Base-by-base conservation (phyloP, 179 eudicot genomes). In the Vitellaria paradoxa region DNA sequence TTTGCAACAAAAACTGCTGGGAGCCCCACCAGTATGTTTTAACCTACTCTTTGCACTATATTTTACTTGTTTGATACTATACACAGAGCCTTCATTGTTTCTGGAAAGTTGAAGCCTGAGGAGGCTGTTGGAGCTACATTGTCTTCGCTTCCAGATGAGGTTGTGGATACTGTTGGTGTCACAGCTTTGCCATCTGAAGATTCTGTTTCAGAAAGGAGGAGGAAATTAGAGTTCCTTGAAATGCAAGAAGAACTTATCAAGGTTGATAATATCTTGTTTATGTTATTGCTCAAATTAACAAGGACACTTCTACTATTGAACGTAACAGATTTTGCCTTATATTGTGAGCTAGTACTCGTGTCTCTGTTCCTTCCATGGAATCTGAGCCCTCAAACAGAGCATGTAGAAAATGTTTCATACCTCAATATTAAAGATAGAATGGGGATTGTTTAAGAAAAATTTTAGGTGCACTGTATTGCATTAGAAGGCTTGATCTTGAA, bases 231-330 rank as follows among this genome's bases (percentile, higher is more conserved):
- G 81, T 94, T 82, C 91, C 88, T 92, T 70, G 92, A 86, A 86
- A 92, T 89, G 97, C 93, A 94, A 72, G 97, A 94, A 87, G 98
- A 94, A 80, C 89, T 92, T 74, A 94, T 94, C 80, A 91, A 94
- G 98, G 98, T 94, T 74, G 14, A 40, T 26, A 42, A 61, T 52
- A 50, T 17, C 20, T 57, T 65, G 57, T 50, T 74, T 45, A 20
- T 78, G 15, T 67, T 60, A 20, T 55, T 68, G 49, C 37, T 49
- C 5, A 76, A 50, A 11, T 70, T 26, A 26, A 42, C 67, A 11
- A 64, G 46, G 47, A 49, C 18, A 62, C 1, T 70, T 30, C 13
- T 24, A 30, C 45, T n/a, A 23, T 20, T 2, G 9, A 4, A 74
- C 3, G 21, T 61, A 26, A 23, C 15, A 21, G 55, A 0, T 45